Percentiles rank a stretch among this genome's conserved stretches.
Conservation (phyloP, 176 grass and related monocot species). For the Olyra latifolia region DNA sequence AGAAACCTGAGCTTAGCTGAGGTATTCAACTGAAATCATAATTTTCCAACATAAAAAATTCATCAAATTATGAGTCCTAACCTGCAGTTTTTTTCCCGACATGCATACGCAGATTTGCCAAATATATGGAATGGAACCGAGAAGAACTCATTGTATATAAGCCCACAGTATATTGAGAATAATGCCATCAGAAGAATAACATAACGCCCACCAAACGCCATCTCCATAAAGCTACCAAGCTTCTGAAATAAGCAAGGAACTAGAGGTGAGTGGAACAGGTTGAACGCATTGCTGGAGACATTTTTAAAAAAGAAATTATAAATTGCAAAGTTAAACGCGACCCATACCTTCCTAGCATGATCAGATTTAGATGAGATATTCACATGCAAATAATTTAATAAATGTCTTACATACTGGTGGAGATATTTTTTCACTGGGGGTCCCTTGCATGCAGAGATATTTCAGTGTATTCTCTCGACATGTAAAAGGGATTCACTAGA, state of each 20-base stretch:
- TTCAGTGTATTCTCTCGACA: neutral
- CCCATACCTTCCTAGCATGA: neutral
- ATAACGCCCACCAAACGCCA: slow-evolving; percentile 99
- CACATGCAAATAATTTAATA: slow-evolving; percentile 11
- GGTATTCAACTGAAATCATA: slow-evolving; percentile 1
- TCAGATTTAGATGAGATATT: neutral
- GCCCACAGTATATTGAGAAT: slow-evolving; percentile 99
- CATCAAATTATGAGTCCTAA: slow-evolving; percentile 35
- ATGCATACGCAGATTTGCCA: slow-evolving; percentile 92
- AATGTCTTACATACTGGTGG: neutral
- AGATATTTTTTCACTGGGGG: neutral
- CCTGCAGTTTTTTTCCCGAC: slow-evolving; percentile 85
- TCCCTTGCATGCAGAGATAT: slow-evolving; percentile 12
- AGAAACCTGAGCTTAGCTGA: neutral
- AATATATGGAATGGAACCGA: slow-evolving; percentile 99
- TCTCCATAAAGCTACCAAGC: slow-evolving; percentile 95
- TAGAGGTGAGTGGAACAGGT: neutral
- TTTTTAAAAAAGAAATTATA: slow-evolving; percentile 5
- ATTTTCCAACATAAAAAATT: slow-evolving; percentile 16
- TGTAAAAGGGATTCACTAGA: neutral
- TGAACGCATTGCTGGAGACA: neutral
- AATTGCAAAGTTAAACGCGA: slow-evolving; percentile 19
- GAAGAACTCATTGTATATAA: slow-evolving; percentile 99
- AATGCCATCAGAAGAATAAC: slow-evolving; percentile 97
- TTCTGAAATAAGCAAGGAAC: slow-evolving; percentile 61